Evolutionary conservation across 192 early-diverging fungal species (phyloP).

Genomic region (Podila epigama): DNA sequence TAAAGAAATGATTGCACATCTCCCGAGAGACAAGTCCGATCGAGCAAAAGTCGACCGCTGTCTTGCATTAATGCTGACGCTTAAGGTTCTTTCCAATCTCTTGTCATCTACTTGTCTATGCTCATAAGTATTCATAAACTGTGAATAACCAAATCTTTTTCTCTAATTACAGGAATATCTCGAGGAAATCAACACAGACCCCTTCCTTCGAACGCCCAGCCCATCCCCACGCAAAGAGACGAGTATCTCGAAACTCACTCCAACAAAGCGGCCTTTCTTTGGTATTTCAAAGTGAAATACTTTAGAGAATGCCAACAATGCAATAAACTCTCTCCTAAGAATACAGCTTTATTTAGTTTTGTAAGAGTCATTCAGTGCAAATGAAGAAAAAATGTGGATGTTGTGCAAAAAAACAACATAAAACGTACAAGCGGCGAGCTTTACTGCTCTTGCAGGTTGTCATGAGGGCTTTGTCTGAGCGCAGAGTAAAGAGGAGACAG

Average conservation of each 20-base stretch:
- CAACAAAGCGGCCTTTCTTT: slow-evolving; percentile 6
- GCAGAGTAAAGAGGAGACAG: too few relatives aligned
- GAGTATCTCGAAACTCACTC: slow-evolving; percentile 1
- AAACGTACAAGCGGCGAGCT: too few relatives aligned
- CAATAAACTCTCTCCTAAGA: too few relatives aligned
- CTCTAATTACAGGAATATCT: background rate
- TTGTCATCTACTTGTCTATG: too few relatives aligned
- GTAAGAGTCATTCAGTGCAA: too few relatives aligned
- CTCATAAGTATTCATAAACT: background rate
- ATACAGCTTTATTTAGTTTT: too few relatives aligned
- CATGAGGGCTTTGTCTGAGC: too few relatives aligned
- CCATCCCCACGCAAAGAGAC: slow-evolving; percentile 3
- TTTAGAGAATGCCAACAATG: too few relatives aligned
- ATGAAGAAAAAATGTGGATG: too few relatives aligned
- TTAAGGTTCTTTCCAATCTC: slow-evolving; percentile 1
- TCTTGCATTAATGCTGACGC: background rate
- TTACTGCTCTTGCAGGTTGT: too few relatives aligned
- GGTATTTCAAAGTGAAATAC: background rate
- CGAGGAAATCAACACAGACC: background rate
- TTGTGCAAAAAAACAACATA: too few relatives aligned
- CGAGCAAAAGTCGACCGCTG: slow-evolving; percentile 1
- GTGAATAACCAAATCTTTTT: background rate
- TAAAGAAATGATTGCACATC: background rate
- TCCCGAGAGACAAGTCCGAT: background rate
- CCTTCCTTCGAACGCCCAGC: slow-evolving; percentile 3